These are phyloP conservation scores for Isatis tinctoria DNA, from an alignment of 345 rosid species.

Conservation along the genomic window DNA sequence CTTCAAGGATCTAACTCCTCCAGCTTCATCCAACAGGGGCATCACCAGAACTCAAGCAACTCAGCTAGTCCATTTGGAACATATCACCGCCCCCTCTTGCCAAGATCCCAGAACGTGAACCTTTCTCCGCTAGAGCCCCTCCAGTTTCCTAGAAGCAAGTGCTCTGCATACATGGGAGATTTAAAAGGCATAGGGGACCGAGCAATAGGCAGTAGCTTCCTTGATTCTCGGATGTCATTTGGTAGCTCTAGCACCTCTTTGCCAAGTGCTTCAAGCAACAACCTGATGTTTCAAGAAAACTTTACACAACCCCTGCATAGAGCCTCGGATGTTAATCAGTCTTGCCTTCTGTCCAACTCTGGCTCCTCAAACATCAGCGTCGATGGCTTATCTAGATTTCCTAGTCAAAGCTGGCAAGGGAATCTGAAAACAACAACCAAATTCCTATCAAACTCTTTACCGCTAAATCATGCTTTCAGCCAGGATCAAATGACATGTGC, in stretches of 20 bases:
- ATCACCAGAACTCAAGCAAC: conserved; percentile 42
- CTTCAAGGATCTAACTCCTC: conserved; percentile 53
- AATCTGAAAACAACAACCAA: conserved; percentile 39
- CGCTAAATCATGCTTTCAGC: conserved; percentile 36
- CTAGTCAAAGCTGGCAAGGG: conserved; percentile 55
- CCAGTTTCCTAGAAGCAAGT: conserved; percentile 44
- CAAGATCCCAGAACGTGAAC: conserved; percentile 39
- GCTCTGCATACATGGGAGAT: conserved; percentile 39
- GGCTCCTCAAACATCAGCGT: conserved; percentile 35
- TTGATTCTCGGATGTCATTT: conserved; percentile 33
- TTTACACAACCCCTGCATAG: conserved; percentile 23
- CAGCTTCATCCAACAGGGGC: conserved; percentile 43
- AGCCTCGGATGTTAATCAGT: conserved; percentile 38
- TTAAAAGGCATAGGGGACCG: conserved; percentile 36
- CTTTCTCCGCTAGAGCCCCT: conserved; percentile 45
- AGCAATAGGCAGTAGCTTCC: conserved; percentile 29
- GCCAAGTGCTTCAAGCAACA: conserved; percentile 39
- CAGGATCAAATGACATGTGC: conserved; percentile 35
- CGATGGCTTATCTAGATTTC: conserved; percentile 41
- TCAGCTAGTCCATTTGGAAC: conserved; percentile 43
- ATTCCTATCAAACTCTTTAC: conserved; percentile 46
- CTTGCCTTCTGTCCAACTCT: conserved; percentile 43
- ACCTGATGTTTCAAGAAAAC: conserved; percentile 40
- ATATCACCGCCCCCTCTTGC: conserved; percentile 38
- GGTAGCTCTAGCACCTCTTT: conserved; percentile 43